Percentiles rank a stretch among this genome's conserved stretches.
Conservation (phyloP, 1,284 basidiomycete species). For the Trametes polyzona region DNA sequence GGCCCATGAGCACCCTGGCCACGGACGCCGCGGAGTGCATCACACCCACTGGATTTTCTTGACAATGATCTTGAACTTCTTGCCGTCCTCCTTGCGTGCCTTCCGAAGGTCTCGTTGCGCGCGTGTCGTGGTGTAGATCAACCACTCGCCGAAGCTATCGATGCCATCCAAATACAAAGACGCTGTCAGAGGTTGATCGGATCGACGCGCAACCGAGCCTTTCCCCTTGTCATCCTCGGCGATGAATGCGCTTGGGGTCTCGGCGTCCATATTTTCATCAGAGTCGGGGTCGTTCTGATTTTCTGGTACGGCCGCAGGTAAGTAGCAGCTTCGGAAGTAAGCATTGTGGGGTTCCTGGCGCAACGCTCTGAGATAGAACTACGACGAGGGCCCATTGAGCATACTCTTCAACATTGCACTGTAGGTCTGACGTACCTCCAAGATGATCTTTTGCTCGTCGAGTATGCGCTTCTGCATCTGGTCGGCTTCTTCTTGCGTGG, state of each 20-base stretch:
- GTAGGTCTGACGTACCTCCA: constrained; percentile 34
- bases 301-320: background rate
- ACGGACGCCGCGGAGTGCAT: background rate
- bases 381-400: background rate
- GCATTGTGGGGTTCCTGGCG: background rate
- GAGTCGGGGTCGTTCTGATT: background rate
- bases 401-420: too few relatives aligned
- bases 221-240: background rate
- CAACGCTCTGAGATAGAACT: background rate
- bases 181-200: constrained; percentile 13
- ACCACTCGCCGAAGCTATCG: constrained; percentile 54
- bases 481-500: constrained; percentile 28
- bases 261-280: background rate
- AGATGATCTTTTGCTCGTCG: constrained; percentile 28
- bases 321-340: background rate
- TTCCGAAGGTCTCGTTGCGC: constrained; percentile 45
- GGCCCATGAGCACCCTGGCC: background rate
- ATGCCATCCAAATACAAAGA: constrained; percentile 48
- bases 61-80: constrained; percentile 46
- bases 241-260: background rate
- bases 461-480: constrained; percentile 27
- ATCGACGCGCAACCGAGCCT: background rate
- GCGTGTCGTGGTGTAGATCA: constrained; percentile 44
- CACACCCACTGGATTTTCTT: constrained; percentile 53
- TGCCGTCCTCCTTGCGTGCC: constrained; percentile 40